Evolutionary conservation across 805 yeast genomes (phyloP).

Genomic region (Cyberlindnera galapagoensis): DNA sequence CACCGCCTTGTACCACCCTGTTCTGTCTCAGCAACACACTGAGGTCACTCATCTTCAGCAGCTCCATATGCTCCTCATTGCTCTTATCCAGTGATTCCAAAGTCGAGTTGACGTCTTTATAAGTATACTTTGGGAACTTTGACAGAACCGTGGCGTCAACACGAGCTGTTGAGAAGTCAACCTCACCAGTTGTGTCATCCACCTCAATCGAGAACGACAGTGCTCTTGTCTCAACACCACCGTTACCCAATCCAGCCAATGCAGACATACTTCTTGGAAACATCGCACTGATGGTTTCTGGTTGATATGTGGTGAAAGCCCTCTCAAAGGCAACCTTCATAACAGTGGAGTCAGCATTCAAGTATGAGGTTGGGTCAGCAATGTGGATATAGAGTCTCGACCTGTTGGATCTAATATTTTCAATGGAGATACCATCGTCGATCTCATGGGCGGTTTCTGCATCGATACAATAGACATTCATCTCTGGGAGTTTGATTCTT

Average conservation of each 20-base stretch:
- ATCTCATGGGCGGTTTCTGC: slow-evolving; percentile 76
- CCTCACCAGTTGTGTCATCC: slow-evolving; percentile 19
- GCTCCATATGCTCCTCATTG: slow-evolving; percentile 24
- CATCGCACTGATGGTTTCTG: slow-evolving; percentile 62
- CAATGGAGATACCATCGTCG: slow-evolving; percentile 85
- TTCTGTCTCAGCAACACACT: slow-evolving; percentile 23
- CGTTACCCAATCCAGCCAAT: slow-evolving; percentile 44
- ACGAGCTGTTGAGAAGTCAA: slow-evolving; percentile 23
- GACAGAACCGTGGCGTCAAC: slow-evolving; percentile 37
- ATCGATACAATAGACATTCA: slow-evolving; percentile 79
- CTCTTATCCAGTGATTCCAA: slow-evolving; percentile 23
- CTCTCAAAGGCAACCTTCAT: slow-evolving; percentile 53
- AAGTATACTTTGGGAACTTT: slow-evolving; percentile 51
- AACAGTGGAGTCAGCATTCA: slow-evolving; percentile 30
- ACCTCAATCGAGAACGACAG: slow-evolving; percentile 36
- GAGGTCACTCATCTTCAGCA: slow-evolving; percentile 29
- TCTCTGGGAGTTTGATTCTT: slow-evolving; percentile 36
- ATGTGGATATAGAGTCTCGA: slow-evolving; percentile 61
- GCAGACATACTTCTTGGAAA: slow-evolving; percentile 53
- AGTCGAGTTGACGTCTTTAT: slow-evolving; percentile 52
- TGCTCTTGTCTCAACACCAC: slow-evolving; percentile 38
- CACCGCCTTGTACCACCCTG: slow-evolving; percentile 32
- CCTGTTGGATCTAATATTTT: slow-evolving; percentile 21
- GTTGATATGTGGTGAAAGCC: slow-evolving; percentile 66
- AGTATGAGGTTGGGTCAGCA: slow-evolving; percentile 79